Evolutionary conservation across 805 yeast genomes (phyloP), one percentile per base, ranked within the genome.

Genomic region (Schwanniomyces vanrijiae): DNA sequence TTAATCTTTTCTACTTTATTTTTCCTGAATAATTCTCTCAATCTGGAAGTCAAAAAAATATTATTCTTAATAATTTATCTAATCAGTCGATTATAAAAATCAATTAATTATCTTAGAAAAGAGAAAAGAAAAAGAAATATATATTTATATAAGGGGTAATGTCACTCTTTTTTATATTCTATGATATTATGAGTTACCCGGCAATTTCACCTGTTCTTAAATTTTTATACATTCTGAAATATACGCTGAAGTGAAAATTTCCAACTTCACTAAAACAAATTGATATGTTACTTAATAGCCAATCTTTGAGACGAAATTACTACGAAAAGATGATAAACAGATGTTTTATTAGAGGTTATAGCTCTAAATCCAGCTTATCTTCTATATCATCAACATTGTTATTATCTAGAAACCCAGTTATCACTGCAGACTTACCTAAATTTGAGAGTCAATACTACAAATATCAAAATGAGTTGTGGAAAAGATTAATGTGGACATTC

Each of bases 401-500:
- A 47, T 75, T 92, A 39, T 83, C 94, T 37, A 79, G 99, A 68
- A 77, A 76, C 34, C 99, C 99, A 24, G 76, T 94, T 31, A 81
- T 94, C 40, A 88, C 96, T 2, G 85, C 88, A 9, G 92, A 88
- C 50, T 70, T 84, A 45, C 75, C 85, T 8, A 80, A 75, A 47
- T 86, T 92, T 56, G 97, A 90, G 57, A 60, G 73, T 49, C 82
- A 83, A 43, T 94, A 85, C 66, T 88, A 86, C 63, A 73, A 82
- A 45, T 94, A 94, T 65, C 96, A 91, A 66, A 80, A 82, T 43
- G 96, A 88, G 64, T 76, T 94, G 46, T 91, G 90, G 75, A 84
- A 84, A 61, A 80, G 98, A 58, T 76, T 94, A 55, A 90, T 91
- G 96, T 90, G 97, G 96, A 90, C 98, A 0, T 94, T 94, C 67